Evolutionary conservation across 2,329 filamentous ascomycete species (phyloP).

Genomic region (Diaporthe sp.): DNA sequence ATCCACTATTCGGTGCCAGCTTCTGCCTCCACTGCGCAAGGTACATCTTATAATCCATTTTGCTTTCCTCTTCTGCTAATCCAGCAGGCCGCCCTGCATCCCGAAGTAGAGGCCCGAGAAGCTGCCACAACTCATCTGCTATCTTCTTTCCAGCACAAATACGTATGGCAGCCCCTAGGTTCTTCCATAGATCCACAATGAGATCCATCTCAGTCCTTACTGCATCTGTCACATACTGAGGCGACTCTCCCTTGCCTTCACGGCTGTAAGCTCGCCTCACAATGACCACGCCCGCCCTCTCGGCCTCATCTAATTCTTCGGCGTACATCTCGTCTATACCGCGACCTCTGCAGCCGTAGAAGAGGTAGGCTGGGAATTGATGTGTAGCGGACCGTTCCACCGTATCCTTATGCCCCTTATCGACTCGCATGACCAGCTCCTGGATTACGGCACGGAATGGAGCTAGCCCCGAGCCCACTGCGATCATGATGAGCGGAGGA

Average conservation of each 20-base stretch:
- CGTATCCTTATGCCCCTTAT: background rate
- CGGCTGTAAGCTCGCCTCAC: constrained; percentile 15
- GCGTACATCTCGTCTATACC: constrained; percentile 1
- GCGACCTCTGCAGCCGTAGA: constrained; percentile 19
- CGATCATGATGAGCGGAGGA: background rate
- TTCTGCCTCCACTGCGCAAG: background rate
- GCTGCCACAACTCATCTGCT: background rate
- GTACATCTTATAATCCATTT: background rate
- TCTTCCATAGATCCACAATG: background rate
- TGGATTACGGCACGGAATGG: constrained; percentile 5
- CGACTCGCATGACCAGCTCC: background rate
- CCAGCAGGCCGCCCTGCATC: background rate
- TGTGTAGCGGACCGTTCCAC: background rate
- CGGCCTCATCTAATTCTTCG: background rate
- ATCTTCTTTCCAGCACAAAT: constrained; percentile 3
- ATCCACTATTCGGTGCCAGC: background rate
- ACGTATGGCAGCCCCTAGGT: background rate
- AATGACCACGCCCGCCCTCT: background rate
- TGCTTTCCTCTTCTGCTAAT: background rate
- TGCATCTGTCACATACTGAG: background rate
- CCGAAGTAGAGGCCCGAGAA: background rate
- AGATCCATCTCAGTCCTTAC: background rate
- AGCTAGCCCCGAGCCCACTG: constrained; percentile 3
- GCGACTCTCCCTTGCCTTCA: background rate
- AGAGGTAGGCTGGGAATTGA: background rate